These are phyloP conservation scores for Kuraishia molischiana DNA, from an alignment of 805 yeast species.

Conservation along the genomic window DNA sequence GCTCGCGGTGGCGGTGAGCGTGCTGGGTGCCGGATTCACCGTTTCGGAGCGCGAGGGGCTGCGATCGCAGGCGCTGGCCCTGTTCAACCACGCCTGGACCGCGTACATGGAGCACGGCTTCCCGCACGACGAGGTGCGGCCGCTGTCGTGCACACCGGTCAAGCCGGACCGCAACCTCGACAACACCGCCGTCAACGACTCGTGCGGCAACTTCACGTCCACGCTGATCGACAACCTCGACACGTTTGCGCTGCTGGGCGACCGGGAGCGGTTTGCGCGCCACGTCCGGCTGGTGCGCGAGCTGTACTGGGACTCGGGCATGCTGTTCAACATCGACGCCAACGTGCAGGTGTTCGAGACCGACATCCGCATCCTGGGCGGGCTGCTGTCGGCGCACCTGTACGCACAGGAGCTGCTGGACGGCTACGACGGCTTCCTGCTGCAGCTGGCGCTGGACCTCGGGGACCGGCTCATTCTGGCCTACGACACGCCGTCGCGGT, in stretches of 20 bases:
- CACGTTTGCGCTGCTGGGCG: slow-evolving; percentile 64
- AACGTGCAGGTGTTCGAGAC: slow-evolving; percentile 85
- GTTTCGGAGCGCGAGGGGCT: too few species aligned
- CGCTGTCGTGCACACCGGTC: slow-evolving; percentile 59
- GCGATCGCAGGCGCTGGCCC: slow-evolving; percentile 30
- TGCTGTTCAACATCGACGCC: slow-evolving; percentile 47
- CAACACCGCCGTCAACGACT: slow-evolving; percentile 67
- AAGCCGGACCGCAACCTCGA: slow-evolving; percentile 49
- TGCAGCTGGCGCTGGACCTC: slow-evolving; percentile 62
- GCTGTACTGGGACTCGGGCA: slow-evolving; percentile 16
- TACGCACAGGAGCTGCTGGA: slow-evolving; percentile 41
- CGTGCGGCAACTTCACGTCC: slow-evolving; percentile 72
- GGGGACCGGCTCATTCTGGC: slow-evolving; percentile 67
- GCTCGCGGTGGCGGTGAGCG: too few species aligned
- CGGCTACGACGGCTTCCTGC: slow-evolving; percentile 62
- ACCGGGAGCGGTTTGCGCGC: slow-evolving; percentile 41
- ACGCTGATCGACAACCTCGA: slow-evolving; percentile 77
- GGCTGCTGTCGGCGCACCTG: slow-evolving; percentile 69
- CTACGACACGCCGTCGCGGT: slow-evolving; percentile 48
- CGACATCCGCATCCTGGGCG: slow-evolving; percentile 75
- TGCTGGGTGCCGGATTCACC: too few species aligned
- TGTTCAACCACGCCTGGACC: slow-evolving; percentile 70
- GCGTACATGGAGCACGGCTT: slow-evolving; percentile 61
- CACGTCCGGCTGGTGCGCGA: slow-evolving; percentile 29
- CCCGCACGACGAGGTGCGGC: slow-evolving; percentile 77